phyloP scores from a whole-genome alignment of 2,329 filamentous ascomycete genomes.

The Leptographium radiaticola region DNA sequence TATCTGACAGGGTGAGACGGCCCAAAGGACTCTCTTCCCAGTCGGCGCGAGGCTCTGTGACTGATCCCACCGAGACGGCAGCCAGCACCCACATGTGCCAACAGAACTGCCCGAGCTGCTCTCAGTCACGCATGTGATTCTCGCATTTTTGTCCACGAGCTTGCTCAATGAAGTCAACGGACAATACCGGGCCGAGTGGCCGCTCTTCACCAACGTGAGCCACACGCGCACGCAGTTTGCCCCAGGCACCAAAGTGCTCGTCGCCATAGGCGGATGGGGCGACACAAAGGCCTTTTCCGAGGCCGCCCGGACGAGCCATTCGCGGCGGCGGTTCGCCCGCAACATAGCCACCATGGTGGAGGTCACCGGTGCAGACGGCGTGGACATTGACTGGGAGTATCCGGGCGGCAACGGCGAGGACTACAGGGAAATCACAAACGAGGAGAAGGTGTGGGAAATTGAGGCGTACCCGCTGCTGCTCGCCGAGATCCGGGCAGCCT shows the following conservation, averaged over 20 bases:
- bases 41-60: too few species aligned
- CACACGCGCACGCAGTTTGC: constrained; percentile 34
- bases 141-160: constrained; percentile 44
- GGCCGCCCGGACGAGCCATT: constrained; percentile 37
- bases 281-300: constrained; percentile 49
- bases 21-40: too few species aligned
- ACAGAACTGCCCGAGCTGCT: constrained; percentile 18
- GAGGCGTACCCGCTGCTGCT: constrained; percentile 49
- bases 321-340: constrained; percentile 44
- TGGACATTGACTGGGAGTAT: constrained; percentile 58
- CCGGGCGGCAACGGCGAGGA: constrained; percentile 53
- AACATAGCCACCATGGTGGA: constrained; percentile 53
- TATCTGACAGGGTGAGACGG: constrained; percentile 34
- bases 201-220: constrained; percentile 39
- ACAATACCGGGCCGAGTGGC: constrained; percentile 26
- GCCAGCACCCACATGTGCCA: constrained; percentile 32
- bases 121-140: constrained; percentile 41
- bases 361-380: constrained; percentile 48
- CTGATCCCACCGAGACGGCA: too few species aligned
- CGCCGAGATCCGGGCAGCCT: constrained; percentile 39
- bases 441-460: constrained; percentile 44
- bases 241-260: constrained; percentile 45
- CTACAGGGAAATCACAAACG: constrained; percentile 50
- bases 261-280: constrained; percentile 67
- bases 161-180: constrained; percentile 32